Base-by-base conservation (phyloP, 2,329 filamentous ascomycete genomes). In the Phaeomoniella chlamydospora region DNA sequence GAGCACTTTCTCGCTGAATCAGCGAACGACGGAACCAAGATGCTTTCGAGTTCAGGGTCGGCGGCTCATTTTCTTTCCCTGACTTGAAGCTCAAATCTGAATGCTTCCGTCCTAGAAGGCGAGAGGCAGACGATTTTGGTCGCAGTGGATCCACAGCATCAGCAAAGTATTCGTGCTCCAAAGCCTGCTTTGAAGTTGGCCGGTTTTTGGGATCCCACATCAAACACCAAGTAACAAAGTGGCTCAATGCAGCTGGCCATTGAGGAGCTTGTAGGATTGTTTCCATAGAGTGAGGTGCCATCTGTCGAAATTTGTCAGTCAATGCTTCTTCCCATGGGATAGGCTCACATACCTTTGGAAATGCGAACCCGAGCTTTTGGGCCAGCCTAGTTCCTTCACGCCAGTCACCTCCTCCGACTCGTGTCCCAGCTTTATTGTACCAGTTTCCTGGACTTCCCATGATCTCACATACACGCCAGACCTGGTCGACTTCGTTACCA, bases 391-490 rank as follows among this genome's bases (percentile, higher is more conserved):
- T 86, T 39, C 90, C 90, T 39, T 98, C 90, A 50, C 86, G 85
- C 90, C 90, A 98, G 48, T 98, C 90, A 50, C 90, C 90, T 52
- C 90, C 90, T 37, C 90, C 90, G 17, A 98, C 83, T 45, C 79
- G 81, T 16, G 70, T 68, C 15, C 87, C 87, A 4, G 82, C 69
- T 60, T 94, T 94, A 67, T 83, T 94, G 56, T 93, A 90, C 90
- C 90, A 98, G 61, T 88, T 88, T 31, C 90, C 90, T 2, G 90
- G 90, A 62, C 88, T 96, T 34, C 90, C 90, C 90, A 98, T 98
- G 39, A 98, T 94, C 57, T 98, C 90, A 54, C 90, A 98, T 0
- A 98, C 84, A 47, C 90, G 79, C 90, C 90, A 98, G 2, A 98
- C 90, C 58, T 98, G 90, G 49, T 98, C 90, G 1, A 98, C 90